Evolutionary conservation across 2,329 filamentous ascomycete genomes (phyloP).

Genomic region (Onygena corvina): DNA sequence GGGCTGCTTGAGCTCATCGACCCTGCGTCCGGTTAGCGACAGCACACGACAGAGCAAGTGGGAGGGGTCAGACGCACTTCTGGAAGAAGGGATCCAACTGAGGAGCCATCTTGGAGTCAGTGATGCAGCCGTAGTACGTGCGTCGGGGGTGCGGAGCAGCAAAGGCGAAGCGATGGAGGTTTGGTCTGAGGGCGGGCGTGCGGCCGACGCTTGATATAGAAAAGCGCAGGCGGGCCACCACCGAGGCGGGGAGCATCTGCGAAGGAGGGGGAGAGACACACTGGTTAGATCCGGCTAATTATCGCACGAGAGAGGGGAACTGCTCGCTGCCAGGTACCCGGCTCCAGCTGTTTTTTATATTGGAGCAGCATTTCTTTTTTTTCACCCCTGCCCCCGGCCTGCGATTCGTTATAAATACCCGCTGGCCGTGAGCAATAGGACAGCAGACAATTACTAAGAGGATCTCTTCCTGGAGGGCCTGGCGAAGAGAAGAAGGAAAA

Average conservation of each 20-base stretch:
- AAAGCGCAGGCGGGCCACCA: background rate
- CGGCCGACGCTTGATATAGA: background rate
- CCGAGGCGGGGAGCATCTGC: slow-evolving; percentile 16
- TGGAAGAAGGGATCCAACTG: slow-evolving; percentile 87
- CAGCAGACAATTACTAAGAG: background rate
- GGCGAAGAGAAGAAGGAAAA: too few species aligned
- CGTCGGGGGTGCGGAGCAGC: slow-evolving; percentile 15
- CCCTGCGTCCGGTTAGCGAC: slow-evolving; percentile 28
- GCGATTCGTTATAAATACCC: background rate
- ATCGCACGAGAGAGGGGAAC: background rate
- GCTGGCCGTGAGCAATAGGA: background rate
- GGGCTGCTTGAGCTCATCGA: slow-evolving; percentile 62
- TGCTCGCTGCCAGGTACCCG: background rate
- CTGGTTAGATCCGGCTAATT: slow-evolving; percentile 8
- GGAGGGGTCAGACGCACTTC: slow-evolving; percentile 41
- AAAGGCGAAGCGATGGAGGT: background rate
- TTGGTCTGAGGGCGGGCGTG: background rate
- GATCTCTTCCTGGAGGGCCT: background rate
- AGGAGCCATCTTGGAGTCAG: slow-evolving; percentile 62
- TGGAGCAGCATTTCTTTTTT: background rate
- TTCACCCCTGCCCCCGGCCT: background rate
- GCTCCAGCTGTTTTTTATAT: background rate
- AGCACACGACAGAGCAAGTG: background rate
- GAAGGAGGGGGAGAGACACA: background rate
- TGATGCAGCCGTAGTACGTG: slow-evolving; percentile 36